Conservation (phyloP, 2,329 filamentous ascomycete genomes). For the Neopestalotiopsis clavispora region DNA sequence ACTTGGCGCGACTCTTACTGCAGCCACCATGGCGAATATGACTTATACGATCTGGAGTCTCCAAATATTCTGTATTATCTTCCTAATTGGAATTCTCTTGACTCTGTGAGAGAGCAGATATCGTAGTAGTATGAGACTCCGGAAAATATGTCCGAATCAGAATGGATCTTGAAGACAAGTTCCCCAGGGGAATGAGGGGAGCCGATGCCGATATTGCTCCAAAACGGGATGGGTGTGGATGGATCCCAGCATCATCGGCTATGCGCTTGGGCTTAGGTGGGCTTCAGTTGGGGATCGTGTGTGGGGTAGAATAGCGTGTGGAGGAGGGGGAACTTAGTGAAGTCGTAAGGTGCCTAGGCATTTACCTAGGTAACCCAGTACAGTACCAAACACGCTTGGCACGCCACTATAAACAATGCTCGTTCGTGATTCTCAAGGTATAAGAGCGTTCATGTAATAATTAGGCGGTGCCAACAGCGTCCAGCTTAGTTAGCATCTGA, state of each 20-base stretch:
- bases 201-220: not conserved
- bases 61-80: not conserved
- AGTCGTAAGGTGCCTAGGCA: not conserved
- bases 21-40: conserved; percentile 32
- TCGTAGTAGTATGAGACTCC: not conserved
- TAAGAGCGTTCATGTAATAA: too few species aligned
- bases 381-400: too few species aligned
- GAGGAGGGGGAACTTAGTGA: not conserved
- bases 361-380: too few species aligned
- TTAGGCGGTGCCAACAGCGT: too few species aligned
- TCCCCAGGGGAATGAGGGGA: not conserved
- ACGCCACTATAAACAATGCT: too few species aligned
- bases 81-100: too few species aligned
- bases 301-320: conserved; percentile 1
- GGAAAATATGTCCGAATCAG: not conserved
- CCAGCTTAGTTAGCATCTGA: too few species aligned
- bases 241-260: conserved; percentile 1
- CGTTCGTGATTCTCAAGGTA: too few species aligned
- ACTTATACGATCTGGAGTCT: not conserved
- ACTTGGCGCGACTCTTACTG: conserved; percentile 39
- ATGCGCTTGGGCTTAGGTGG: not conserved
- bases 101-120: not conserved
- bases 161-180: not conserved
- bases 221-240: not conserved
- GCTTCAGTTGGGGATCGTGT: not conserved